Base-by-base conservation (phyloP, 768 basidiomycete species). In the Hypholoma fasciculare region DNA sequence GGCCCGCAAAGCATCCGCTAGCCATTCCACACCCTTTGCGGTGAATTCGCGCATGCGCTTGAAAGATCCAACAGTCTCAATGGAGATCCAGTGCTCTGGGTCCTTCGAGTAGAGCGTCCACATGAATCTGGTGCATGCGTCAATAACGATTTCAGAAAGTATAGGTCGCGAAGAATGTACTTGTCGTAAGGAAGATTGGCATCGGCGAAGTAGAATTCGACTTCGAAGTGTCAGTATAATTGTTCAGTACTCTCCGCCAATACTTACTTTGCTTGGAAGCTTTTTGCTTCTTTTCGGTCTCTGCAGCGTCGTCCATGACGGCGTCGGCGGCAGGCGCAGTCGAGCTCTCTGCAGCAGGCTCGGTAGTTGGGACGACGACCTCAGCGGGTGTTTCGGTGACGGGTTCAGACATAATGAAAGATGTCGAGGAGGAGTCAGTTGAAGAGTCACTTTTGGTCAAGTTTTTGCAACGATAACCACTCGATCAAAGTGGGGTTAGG, bases 131-230 rank as follows among this genome's bases (percentile, higher is more conserved):
- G 23, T 54, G 20, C 49, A 52, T 19, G 52, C 42, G 8, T 49
- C 12, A 52, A 38, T 48, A n/a, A 36, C 26, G 7, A 34, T 34
- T 34, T 34, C 30, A 14, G 9, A 17, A 26, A 51, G 20, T 17
- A 49, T 6, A 52, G 17, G 36, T 5, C 17, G 11, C 46, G 42
- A 19, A 26, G 19, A 23, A 56, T 80, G 26, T 66, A 89, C 89
- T 86, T 90, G 80, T 94, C 92, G 62, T 84, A 94, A 1, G 96
- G 96, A 53, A 98, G 83, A 74, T 98, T 97, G n/a, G 94, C 83
- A 73, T 96, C 94, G 52, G 91, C 91, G 74, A 98, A 95, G 78
- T 98, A 97, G 74, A 97, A 98, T 70, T 95, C 92, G 66, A 96
- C 96, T 97, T 55, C 7, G 7, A 55, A 12, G 16, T 48, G 12